Percentiles rank a stretch among this genome's conserved stretches.
phyloP scores from a whole-genome alignment of 441 rosid genomes.

The Melastoma candidum region DNA sequence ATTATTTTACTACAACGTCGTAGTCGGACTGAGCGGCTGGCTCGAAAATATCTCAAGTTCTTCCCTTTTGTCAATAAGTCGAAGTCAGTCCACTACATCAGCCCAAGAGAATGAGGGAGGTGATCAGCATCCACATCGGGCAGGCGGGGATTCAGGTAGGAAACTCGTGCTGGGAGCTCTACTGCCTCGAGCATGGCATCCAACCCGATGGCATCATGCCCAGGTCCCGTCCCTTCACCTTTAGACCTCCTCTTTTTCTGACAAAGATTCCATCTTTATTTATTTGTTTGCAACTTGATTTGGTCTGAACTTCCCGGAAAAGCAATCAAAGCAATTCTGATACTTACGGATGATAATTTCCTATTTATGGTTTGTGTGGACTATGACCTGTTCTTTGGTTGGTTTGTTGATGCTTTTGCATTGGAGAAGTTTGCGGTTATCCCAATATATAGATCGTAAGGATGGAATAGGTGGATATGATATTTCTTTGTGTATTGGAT shows the following conservation, averaged over 20 bases:
- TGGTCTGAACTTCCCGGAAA: no score
- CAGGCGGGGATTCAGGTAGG: slow-evolving; percentile 86
- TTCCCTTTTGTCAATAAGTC: background rate
- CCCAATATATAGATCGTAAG: no score
- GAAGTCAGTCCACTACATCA: background rate
- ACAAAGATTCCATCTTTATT: background rate
- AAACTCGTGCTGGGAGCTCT: slow-evolving; percentile 69
- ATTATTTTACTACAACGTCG: no score
- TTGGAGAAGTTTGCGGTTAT: no score
- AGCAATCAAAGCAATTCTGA: no score
- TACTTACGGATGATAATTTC: no score
- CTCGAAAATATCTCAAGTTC: background rate
- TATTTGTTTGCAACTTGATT: background rate
- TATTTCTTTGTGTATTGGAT: no score
- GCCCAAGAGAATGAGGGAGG: slow-evolving; percentile 43
- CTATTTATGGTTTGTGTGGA: no score
- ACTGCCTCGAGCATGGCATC: slow-evolving; percentile 72
- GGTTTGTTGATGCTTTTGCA: no score
- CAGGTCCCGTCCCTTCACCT: slow-evolving; percentile 23
- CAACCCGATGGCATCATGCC: slow-evolving; percentile 77
- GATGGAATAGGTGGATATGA: no score
- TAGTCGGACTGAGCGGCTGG: no score
- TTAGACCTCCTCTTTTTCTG: background rate
- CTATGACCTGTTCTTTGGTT: no score
- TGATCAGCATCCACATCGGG: slow-evolving; percentile 66